These are phyloP conservation scores for Entoloma clypeatum DNA, from an alignment of 1,284 basidiomycete genomes.

Conservation along the genomic window DNA sequence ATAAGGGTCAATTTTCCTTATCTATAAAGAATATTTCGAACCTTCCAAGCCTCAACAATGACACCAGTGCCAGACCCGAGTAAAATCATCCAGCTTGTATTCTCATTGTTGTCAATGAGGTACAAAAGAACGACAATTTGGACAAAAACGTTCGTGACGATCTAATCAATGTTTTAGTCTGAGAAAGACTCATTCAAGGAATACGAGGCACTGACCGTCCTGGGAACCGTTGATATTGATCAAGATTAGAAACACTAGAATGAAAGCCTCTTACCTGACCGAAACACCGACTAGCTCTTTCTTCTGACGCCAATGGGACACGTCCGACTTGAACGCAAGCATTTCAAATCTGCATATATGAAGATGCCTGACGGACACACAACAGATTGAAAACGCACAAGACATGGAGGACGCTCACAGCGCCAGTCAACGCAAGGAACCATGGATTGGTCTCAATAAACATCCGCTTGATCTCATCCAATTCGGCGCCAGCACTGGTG, in stretches of 20 bases:
- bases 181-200: background rate
- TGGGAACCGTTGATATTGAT: conserved; percentile 18
- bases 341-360: conserved; percentile 75
- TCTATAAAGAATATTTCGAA: conserved; percentile 35
- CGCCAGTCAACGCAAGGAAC: conserved; percentile 76
- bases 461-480: conserved; percentile 94
- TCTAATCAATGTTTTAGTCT: conserved; percentile 38
- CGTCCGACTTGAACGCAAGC: conserved; percentile 91
- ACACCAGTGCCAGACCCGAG: conserved; percentile 86
- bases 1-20: too few relatives aligned
- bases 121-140: conserved; percentile 89
- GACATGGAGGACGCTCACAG: conserved; percentile 85
- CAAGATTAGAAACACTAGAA: conserved; percentile 11
- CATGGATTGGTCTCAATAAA: conserved; percentile 92
- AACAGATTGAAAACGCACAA: conserved; percentile 49
- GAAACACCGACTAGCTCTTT: conserved; percentile 86
- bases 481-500: conserved; percentile 57
- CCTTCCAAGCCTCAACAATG: conserved; percentile 96
- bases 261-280: conserved; percentile 51
- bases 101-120: conserved; percentile 91
- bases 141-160: conserved; percentile 91
- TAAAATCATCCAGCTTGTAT: conserved; percentile 96
- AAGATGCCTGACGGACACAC: conserved; percentile 9
- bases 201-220: conserved; percentile 37
- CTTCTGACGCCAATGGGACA: conserved; percentile 92